phyloP scores from a whole-genome alignment of 768 basidiomycete species.

The Baorangia bicolor region DNA sequence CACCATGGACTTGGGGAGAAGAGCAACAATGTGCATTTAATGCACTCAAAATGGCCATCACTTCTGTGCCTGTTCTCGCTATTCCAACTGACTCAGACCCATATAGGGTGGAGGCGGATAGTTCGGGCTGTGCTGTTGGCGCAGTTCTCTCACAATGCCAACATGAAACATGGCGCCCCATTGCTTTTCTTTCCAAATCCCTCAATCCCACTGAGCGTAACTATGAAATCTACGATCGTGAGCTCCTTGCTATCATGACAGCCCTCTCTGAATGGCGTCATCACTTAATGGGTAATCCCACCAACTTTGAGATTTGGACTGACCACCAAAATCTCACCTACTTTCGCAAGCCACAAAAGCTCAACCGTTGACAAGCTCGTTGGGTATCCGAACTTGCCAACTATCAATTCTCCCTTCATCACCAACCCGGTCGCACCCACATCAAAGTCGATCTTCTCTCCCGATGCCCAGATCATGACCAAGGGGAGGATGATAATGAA shows the following conservation, averaged over 20 bases:
- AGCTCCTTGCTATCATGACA: conserved; percentile 47
- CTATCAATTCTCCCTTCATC: conserved; percentile 33
- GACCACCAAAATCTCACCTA: conserved; percentile 43
- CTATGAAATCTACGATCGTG: conserved; percentile 31
- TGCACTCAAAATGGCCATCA: neutral
- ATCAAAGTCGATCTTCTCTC: conserved; percentile 29
- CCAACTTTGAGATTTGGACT: conserved; percentile 2
- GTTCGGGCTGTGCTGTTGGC: neutral
- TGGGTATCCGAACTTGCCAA: conserved; percentile 40
- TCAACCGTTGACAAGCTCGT: conserved; percentile 41
- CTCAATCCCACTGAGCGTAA: conserved; percentile 39
- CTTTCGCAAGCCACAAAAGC: conserved; percentile 38
- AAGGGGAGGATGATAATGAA: conserved; percentile 18
- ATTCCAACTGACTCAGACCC: neutral
- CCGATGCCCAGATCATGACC: conserved; percentile 21
- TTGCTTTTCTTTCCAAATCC: conserved; percentile 39
- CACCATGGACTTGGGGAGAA: neutral
- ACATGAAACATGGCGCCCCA: conserved; percentile 29
- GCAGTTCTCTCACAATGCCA: neutral
- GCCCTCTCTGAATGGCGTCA: conserved; percentile 35
- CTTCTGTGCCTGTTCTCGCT: neutral
- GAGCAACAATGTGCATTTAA: neutral
- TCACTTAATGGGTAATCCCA: neutral
- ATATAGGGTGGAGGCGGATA: neutral
- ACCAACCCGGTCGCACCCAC: conserved; percentile 27